Conservation (phyloP, 2,329 filamentous ascomycete species). For the Chlorencoelia australis region DNA sequence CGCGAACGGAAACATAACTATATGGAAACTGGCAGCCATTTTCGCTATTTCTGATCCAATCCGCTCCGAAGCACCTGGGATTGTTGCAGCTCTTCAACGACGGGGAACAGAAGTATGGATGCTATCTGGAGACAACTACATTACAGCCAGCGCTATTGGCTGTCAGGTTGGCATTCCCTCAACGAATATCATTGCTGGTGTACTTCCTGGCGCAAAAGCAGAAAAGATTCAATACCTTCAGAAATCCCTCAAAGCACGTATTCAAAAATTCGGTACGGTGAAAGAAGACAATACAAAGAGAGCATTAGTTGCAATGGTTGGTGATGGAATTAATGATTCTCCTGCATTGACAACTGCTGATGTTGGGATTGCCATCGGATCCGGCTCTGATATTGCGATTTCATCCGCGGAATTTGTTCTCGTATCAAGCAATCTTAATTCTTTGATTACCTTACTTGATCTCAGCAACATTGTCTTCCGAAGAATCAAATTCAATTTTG, state of each 20-base stretch:
- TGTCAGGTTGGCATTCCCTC: constrained; percentile 61
- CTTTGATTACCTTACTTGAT: constrained; percentile 48
- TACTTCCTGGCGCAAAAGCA: constrained; percentile 75
- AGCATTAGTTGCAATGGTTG: constrained; percentile 68
- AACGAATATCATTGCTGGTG: constrained; percentile 72
- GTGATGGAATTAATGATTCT: constrained; percentile 80
- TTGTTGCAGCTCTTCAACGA: constrained; percentile 54
- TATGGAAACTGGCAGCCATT: constrained; percentile 49
- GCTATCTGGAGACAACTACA: constrained; percentile 84
- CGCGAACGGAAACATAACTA: too few species aligned
- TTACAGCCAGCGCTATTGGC: constrained; percentile 74
- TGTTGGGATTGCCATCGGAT: constrained; percentile 72
- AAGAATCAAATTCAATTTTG: constrained; percentile 58
- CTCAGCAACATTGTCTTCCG: constrained; percentile 52
- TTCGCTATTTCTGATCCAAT: constrained; percentile 76
- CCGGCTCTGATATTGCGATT: constrained; percentile 73
- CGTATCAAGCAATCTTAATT: constrained; percentile 48
- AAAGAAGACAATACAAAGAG: constrained; percentile 25
- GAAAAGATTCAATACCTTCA: constrained; percentile 58
- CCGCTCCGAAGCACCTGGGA: constrained; percentile 56
- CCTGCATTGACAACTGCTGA: constrained; percentile 73
- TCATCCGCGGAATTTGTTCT: constrained; percentile 75
- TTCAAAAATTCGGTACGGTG: constrained; percentile 2
- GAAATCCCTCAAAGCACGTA: constrained; percentile 18
- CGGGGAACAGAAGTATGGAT: constrained; percentile 73